A percentile compares a stretch with the other conserved stretches of the same genome.
phyloP scores from a whole-genome alignment of 805 yeast genomes.

The Sugiyamaella floridensis region DNA sequence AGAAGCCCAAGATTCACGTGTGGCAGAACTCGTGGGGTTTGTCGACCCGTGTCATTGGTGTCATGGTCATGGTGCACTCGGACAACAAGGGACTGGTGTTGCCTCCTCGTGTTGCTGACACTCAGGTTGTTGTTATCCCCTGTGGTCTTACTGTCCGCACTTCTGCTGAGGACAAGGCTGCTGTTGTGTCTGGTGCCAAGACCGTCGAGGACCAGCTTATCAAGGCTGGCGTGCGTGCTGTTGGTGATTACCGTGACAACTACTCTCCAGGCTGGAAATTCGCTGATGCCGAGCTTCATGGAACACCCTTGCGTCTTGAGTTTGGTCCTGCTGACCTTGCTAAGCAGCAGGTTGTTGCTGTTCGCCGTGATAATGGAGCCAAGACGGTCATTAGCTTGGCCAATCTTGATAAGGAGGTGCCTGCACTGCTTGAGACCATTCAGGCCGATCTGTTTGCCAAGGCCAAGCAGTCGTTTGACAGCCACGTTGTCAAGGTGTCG shows the following conservation, averaged over 20 bases:
- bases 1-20: conserved; percentile 77
- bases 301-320: conserved; percentile 89
- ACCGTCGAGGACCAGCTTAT: conserved; percentile 57
- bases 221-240: conserved; percentile 61
- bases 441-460: conserved; percentile 65
- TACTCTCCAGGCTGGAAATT: conserved; percentile 99
- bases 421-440: conserved; percentile 72
- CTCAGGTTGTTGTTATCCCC: conserved; percentile 88
- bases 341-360: conserved; percentile 72
- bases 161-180: conserved; percentile 62
- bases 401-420: conserved; percentile 58
- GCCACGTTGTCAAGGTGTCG: conserved; percentile 73
- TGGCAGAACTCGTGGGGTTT: conserved; percentile 99
- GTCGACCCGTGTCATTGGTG: conserved; percentile 97
- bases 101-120: conserved; percentile 94
- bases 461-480: conserved; percentile 79
- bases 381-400: conserved; percentile 62
- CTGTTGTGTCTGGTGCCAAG: conserved; percentile 63
- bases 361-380: conserved; percentile 84
- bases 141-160: conserved; percentile 91
- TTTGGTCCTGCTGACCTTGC: conserved; percentile 94
- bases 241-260: conserved; percentile 84
- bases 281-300: conserved; percentile 94
- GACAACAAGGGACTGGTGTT: conserved; percentile 97
- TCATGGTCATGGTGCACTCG: conserved; percentile 97